Evolutionary conservation across 1,284 basidiomycete genomes (phyloP).

Genomic region (Wallemia ichthyophaga): DNA sequence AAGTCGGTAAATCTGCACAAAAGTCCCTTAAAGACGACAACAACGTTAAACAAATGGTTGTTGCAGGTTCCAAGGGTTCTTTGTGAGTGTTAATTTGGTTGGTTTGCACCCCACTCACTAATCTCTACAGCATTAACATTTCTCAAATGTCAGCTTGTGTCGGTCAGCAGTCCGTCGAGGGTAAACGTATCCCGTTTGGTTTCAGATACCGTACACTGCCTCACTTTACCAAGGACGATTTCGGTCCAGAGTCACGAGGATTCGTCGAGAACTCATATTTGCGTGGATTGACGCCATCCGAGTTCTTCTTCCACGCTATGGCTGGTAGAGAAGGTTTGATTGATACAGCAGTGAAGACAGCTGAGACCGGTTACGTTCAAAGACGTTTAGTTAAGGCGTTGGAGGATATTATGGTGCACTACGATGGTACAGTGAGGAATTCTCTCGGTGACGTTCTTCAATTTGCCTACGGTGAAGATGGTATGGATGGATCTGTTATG

Average conservation of each 20-base stretch:
- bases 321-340: conserved; percentile 96
- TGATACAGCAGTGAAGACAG: conserved; percentile 98
- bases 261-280: conserved; percentile 99
- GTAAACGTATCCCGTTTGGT: conserved; percentile 90
- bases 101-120: conserved; percentile 5
- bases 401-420: conserved; percentile 90
- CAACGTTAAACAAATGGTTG: conserved; percentile 99
- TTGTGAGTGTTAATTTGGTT: conserved; percentile 20
- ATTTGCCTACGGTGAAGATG: conserved; percentile 93
- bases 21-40: conserved; percentile 91
- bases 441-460: conserved; percentile 84
- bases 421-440: conserved; percentile 92
- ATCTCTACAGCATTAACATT: conserved; percentile 50
- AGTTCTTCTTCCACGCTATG: conserved; percentile 99
- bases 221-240: conserved; percentile 97
- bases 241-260: conserved; percentile 88
- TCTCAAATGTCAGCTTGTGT: conserved; percentile 99
- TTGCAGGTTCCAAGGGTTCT: conserved; percentile 89
- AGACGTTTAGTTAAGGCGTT: conserved; percentile 90
- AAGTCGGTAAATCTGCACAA: conserved; percentile 80
- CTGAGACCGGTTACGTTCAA: conserved; percentile 97
- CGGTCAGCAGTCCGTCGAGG: conserved; percentile 93
- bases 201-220: conserved; percentile 89
- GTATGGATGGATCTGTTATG: conserved; percentile 93
- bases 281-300: conserved; percentile 82